These are phyloP conservation scores for Kwoniella sp. DNA, from an alignment of 768 basidiomycete genomes.

Conservation along the genomic window DNA sequence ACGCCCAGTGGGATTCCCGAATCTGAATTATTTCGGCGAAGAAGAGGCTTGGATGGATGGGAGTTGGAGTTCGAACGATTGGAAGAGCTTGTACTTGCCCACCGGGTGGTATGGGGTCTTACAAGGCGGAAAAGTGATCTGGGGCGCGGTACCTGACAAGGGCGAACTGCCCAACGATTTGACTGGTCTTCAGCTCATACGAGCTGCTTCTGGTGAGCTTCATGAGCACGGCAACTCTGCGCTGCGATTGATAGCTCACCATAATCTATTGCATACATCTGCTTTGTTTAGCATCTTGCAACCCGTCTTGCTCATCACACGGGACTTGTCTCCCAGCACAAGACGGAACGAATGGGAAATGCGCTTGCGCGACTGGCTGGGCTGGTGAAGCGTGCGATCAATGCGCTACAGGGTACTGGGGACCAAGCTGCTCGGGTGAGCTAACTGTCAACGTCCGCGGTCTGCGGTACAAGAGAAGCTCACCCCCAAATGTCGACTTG, in stretches of 20 bases:
- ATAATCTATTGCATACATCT: neutral
- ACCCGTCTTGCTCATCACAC: constrained; percentile 42
- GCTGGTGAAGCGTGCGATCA: constrained; percentile 44
- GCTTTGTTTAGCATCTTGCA: constrained; percentile 31
- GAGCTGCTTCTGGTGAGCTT: constrained; percentile 37
- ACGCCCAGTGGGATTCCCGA: constrained; percentile 26
- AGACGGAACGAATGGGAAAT: constrained; percentile 18
- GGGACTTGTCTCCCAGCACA: constrained; percentile 37
- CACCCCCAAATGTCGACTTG: constrained; percentile 9
- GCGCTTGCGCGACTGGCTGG: constrained; percentile 47
- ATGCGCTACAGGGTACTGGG: constrained; percentile 42
- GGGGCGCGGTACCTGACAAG: constrained; percentile 37
- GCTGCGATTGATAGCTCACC: neutral
- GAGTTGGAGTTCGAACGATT: constrained; percentile 17
- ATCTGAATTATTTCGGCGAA: constrained; percentile 20
- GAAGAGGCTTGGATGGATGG: neutral
- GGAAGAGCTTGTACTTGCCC: constrained; percentile 42
- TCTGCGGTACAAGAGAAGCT: too few species aligned
- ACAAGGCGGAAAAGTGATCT: constrained; percentile 35
- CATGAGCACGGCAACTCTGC: neutral
- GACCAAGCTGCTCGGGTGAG: constrained; percentile 38
- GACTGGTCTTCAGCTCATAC: constrained; percentile 8
- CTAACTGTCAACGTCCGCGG: too few species aligned
- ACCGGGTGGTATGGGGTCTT: constrained; percentile 39
- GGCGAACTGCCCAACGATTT: constrained; percentile 27